These are phyloP conservation scores for Halenospora varia DNA, from an alignment of 495 filamentous ascomycete species.

Conservation along the genomic window DNA sequence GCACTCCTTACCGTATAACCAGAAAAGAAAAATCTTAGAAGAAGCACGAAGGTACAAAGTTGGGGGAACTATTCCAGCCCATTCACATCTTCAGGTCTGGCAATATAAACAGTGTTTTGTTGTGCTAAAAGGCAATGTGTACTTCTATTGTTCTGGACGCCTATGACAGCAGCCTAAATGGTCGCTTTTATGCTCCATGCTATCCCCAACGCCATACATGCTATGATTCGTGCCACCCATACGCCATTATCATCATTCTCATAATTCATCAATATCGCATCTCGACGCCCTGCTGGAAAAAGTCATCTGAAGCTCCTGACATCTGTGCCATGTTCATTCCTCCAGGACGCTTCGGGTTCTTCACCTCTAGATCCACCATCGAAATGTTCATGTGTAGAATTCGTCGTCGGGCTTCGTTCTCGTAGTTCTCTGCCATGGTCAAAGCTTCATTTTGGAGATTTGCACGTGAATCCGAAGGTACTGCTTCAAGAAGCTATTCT, in stretches of 20 bases:
- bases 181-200: not conserved
- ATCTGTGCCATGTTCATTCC: no score
- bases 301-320: not conserved
- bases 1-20: no score
- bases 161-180: no score
- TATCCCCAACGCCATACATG: not conserved
- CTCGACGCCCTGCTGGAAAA: not conserved
- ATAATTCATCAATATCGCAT: not conserved
- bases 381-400: slow-evolving; percentile 71
- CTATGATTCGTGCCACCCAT: not conserved
- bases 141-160: no score
- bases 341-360: slow-evolving; percentile 22
- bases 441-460: slow-evolving; percentile 66
- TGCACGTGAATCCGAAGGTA: slow-evolving; percentile 56
- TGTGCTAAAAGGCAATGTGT: no score
- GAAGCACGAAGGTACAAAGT: no score
- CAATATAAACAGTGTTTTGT: no score
- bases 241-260: not conserved
- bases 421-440: slow-evolving; percentile 63
- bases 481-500: slow-evolving; percentile 61
- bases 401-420: slow-evolving; percentile 67
- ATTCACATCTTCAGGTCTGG: no score
- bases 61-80: no score
- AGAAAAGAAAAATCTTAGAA: no score
- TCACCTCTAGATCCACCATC: slow-evolving; percentile 71